Base-by-base conservation (phyloP, 129 eudicot genomes). In the Centaurea solstitialis region DNA sequence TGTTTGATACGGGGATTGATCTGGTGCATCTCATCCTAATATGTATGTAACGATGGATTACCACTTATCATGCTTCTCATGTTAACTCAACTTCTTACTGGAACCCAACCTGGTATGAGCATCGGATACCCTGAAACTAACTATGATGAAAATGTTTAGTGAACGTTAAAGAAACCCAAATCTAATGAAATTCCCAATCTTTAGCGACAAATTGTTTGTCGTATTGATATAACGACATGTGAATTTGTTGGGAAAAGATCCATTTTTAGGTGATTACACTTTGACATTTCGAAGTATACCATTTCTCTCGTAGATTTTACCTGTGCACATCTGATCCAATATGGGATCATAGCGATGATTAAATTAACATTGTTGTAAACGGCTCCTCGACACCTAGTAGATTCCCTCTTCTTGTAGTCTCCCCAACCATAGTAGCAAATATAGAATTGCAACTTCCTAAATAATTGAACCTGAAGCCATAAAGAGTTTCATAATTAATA, bases 351-450 rank as follows among this genome's bases (percentile, higher is more conserved):
- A 23, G 94, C 94, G 7, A 92, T 74, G 28, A 83, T 41, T 57
- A 92, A 70, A 17, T 71, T 41, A 21, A 92, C 61, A 22, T 45
- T 35, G 9, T 86, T 3, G 33, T 84, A 89, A 38, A 84, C 17
- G 21, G 71, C 23, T 4, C 68, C 76, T 4, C 62, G 77, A 71
- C 89, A 92, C 50, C 24, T 62, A 75, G 28, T 82, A 21, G 92
- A 83, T 67, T 81, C 78, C 39, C 92, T 86, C 43, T 39, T 79
- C 43, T 75, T 88, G 87, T 81, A 92, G 84, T 92, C 85, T 1
- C 91, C 92, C 90, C 89, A 87, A 7, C 81, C 88, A n/a, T 92
- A 89, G 81, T 92, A 92, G 81, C 93, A 92, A 65, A 85, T 59
- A 70, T 89, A 92, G 64, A 89, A 89, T 18, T 81, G 84, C 80